Evolutionary conservation across 768 basidiomycete species (phyloP).

Genomic region (Termitomyces sp.): DNA sequence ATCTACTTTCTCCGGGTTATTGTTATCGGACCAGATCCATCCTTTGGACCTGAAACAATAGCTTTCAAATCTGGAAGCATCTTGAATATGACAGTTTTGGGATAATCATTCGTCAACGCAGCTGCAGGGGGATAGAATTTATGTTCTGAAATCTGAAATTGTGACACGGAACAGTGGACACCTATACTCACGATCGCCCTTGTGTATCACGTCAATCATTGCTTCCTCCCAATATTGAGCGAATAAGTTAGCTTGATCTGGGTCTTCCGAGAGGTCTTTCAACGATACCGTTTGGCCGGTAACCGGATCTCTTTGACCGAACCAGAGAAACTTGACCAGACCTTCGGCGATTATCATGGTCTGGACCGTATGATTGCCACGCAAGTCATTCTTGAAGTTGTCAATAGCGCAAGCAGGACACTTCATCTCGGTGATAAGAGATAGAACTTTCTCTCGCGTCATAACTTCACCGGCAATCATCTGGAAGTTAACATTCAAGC

Average conservation of each 20-base stretch:
- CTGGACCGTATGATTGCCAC: conserved; percentile 10
- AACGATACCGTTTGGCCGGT: not conserved
- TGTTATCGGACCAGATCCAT: not conserved
- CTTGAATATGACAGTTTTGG: conserved; percentile 3
- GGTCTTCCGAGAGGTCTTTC: conserved; percentile 1
- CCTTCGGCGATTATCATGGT: conserved; percentile 8
- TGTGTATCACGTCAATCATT: no score
- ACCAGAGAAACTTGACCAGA: conserved; percentile 6
- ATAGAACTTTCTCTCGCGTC: conserved; percentile 9
- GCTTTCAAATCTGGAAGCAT: conserved; percentile 3
- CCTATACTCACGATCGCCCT: no score
- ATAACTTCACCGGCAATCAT: conserved; percentile 7
- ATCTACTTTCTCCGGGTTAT: no score
- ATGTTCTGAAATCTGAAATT: not conserved
- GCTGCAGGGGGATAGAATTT: not conserved
- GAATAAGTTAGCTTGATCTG: conserved; percentile 4
- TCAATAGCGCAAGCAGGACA: not conserved
- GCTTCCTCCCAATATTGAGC: conserved; percentile 8
- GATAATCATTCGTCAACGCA: conserved; percentile 2
- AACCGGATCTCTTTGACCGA: conserved; percentile 4
- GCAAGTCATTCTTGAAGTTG: not conserved
- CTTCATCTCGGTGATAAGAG: conserved; percentile 5
- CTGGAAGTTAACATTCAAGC: not conserved
- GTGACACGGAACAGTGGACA: conserved; percentile 1
- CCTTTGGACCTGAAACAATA: not conserved